Percentiles rank a stretch among this genome's conserved stretches.
These are phyloP conservation scores for Dipteronia dyeriana DNA, from an alignment of 345 rosid species.

Conservation along the genomic window DNA sequence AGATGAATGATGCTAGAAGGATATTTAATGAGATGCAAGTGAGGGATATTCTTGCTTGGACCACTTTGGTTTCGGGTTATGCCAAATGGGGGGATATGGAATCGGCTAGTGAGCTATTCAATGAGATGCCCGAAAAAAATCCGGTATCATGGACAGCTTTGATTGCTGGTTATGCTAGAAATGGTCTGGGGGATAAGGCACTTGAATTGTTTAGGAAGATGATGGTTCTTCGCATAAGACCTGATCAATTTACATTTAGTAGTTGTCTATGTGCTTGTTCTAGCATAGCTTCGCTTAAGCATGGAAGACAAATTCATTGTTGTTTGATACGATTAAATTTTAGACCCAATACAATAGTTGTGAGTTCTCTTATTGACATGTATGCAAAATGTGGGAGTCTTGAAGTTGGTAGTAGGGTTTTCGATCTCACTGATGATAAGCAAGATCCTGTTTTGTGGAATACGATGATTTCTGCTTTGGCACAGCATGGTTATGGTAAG, in stretches of 20 bases:
- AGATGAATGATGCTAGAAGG: conserved; percentile 16
- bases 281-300: conserved; percentile 55
- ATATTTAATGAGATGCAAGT: conserved; percentile 65
- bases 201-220: conserved; percentile 54
- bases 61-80: conserved; percentile 72
- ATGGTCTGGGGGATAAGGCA: conserved; percentile 49
- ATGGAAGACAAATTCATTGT: conserved; percentile 75
- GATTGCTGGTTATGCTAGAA: conserved; percentile 73
- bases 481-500: conserved; percentile 71
- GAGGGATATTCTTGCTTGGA: conserved; percentile 71
- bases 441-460: conserved; percentile 71
- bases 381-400: conserved; percentile 72
- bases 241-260: conserved; percentile 80
- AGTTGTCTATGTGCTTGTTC: conserved; percentile 84
- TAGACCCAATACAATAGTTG: conserved; percentile 60
- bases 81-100: conserved; percentile 65
- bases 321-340: conserved; percentile 48
- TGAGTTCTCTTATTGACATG: conserved; percentile 84
- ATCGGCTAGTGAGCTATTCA: conserved; percentile 53
- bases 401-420: conserved; percentile 50
- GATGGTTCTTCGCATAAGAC: conserved; percentile 48
- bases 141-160: conserved; percentile 76
- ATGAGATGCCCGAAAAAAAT: conserved; percentile 65
- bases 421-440: conserved; percentile 41
- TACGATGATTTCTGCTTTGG: conserved; percentile 78